phyloP scores from a whole-genome alignment of 1,284 basidiomycete species.

The Marasmius fiardii region DNA sequence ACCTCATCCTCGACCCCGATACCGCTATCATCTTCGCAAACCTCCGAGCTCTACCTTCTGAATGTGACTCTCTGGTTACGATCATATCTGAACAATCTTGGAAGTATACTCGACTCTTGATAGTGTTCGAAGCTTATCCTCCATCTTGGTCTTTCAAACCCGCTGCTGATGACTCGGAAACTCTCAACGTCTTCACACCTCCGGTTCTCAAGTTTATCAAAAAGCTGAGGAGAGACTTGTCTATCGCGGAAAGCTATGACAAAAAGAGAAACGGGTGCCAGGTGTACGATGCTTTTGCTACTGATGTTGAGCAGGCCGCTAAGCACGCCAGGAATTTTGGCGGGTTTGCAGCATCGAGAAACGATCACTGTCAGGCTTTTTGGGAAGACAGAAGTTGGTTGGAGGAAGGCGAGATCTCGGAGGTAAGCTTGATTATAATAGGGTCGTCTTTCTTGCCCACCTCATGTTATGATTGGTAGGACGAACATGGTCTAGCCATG shows the following conservation, averaged over 20 bases:
- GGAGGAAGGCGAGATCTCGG: slow-evolving; percentile 42
- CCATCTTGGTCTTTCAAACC: slow-evolving; percentile 31
- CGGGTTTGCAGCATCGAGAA: slow-evolving; percentile 44
- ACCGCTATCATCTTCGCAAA: slow-evolving; percentile 54
- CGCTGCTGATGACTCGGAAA: slow-evolving; percentile 15
- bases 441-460: not conserved
- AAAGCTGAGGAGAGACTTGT: slow-evolving; percentile 58
- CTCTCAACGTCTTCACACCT: slow-evolving; percentile 50
- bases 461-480: slow-evolving; percentile 31
- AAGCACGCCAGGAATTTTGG: slow-evolving; percentile 51
- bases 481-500: slow-evolving; percentile 49
- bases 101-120: slow-evolving; percentile 49
- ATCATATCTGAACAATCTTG: slow-evolving; percentile 49
- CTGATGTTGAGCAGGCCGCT: slow-evolving; percentile 54
- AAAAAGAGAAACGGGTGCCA: slow-evolving; percentile 37
- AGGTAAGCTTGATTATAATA: slow-evolving; percentile 35
- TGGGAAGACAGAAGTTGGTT: slow-evolving; percentile 65
- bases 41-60: slow-evolving; percentile 53
- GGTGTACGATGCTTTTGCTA: slow-evolving; percentile 58
- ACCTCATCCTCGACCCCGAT: slow-evolving; percentile 57
- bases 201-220: slow-evolving; percentile 63
- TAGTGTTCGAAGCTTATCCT: slow-evolving; percentile 68
- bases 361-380: slow-evolving; percentile 38
- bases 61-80: slow-evolving; percentile 37
- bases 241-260: slow-evolving; percentile 54